These are phyloP conservation scores for Pleodorina starrii DNA, from an alignment of 139 green algal genomes.

Conservation along the genomic window DNA sequence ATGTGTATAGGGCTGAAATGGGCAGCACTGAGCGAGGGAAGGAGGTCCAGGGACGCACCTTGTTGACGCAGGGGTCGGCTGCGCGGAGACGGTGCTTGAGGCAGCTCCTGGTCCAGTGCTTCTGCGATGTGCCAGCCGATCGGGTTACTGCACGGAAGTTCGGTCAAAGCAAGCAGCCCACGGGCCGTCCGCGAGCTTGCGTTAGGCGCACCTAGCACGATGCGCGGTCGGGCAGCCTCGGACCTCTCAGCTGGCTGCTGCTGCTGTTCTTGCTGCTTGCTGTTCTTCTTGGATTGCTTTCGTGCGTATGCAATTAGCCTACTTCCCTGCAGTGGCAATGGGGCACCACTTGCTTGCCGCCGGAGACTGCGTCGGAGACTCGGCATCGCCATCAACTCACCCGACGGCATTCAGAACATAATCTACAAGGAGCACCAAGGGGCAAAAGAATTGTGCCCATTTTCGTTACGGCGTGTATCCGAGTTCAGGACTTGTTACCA, in stretches of 20 bases:
- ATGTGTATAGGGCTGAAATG: no score
- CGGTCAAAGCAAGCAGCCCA: no score
- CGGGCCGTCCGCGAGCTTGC: no score
- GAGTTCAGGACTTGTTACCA: no score
- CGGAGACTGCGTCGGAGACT: not conserved
- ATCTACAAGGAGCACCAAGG: not conserved
- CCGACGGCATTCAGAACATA: not conserved
- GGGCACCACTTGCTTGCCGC: not conserved
- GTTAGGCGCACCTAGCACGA: constrained; percentile 30
- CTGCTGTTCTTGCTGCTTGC: not conserved
- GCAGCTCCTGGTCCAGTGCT: constrained; percentile 1
- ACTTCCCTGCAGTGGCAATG: not conserved
- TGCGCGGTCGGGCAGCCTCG: not conserved
- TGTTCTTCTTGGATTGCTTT: constrained; percentile 25
- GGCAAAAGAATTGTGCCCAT: not conserved
- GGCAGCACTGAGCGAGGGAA: no score
- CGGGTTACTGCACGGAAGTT: no score
- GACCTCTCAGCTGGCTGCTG: not conserved
- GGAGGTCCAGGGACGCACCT: no score
- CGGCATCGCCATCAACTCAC: not conserved
- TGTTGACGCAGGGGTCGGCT: not conserved
- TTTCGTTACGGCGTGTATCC: not conserved
- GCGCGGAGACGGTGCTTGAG: not conserved
- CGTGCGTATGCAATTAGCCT: not conserved
- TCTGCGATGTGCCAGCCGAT: no score